phyloP scores from a whole-genome alignment of 1,139 yeast genomes.

The Blastobotrys elegans region DNA sequence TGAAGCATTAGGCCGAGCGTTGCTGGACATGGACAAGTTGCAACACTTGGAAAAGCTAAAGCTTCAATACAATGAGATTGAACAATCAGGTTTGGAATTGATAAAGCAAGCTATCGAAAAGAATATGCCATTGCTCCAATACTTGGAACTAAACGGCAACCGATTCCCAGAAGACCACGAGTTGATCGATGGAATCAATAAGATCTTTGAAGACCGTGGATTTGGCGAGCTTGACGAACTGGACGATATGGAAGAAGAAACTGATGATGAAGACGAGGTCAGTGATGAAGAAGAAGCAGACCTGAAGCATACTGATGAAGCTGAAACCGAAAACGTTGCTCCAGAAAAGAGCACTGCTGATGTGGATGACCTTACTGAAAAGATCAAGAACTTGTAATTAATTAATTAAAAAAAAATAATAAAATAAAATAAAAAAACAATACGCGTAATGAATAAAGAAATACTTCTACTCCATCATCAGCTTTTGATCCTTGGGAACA shows the following conservation, averaged over 20 bases:
- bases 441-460: too few relatives aligned
- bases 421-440: not conserved
- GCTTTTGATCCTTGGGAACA: not conserved
- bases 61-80: conserved; percentile 88
- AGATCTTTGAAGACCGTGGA: conserved; percentile 67
- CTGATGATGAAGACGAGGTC: conserved; percentile 76
- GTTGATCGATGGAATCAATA: conserved; percentile 49
- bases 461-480: too few relatives aligned
- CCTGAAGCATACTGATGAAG: conserved; percentile 57
- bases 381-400: conserved; percentile 40
- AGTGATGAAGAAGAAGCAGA: conserved; percentile 58
- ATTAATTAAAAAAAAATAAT: too few relatives aligned
- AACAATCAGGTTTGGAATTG: conserved; percentile 53
- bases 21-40: conserved; percentile 29
- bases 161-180: conserved; percentile 75
- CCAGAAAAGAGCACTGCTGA: conserved; percentile 36
- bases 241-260: conserved; percentile 89
- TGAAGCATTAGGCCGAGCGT: conserved; percentile 42
- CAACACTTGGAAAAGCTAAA: conserved; percentile 51
- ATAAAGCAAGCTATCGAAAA: conserved; percentile 49
- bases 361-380: conserved; percentile 59
- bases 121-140: conserved; percentile 56
- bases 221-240: conserved; percentile 81
- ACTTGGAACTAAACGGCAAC: conserved; percentile 87
- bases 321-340: conserved; percentile 35